phyloP scores from a whole-genome alignment of 106 monocot genomes.

The Acanthochlamys bracteata region DNA sequence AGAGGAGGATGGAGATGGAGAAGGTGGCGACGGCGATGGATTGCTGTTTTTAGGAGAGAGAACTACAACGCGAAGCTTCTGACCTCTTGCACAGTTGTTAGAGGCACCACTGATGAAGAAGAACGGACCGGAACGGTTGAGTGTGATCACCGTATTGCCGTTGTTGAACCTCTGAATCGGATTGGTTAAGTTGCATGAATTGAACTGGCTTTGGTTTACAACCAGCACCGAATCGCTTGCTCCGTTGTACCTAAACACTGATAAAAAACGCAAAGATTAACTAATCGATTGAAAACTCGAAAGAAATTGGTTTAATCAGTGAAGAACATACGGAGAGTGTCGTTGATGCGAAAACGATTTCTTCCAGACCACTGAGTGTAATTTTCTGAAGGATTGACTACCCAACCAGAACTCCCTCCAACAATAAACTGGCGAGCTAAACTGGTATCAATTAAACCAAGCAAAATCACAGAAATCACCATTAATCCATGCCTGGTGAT shows the following conservation, averaged over 20 bases:
- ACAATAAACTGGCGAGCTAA: constrained; percentile 20
- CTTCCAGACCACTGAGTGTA: constrained; percentile 16
- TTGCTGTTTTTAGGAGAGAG: constrained; percentile 6
- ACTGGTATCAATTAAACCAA: too few species aligned
- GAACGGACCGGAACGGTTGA: constrained; percentile 20
- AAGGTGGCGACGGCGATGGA: neutral
- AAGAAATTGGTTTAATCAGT: neutral
- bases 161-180: constrained; percentile 10
- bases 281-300: neutral
- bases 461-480: too few species aligned
- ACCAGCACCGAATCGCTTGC: constrained; percentile 21
- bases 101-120: constrained; percentile 23
- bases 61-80: constrained; percentile 30
- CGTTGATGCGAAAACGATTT: constrained; percentile 12
- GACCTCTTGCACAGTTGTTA: constrained; percentile 11
- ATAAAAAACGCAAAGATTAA: neutral
- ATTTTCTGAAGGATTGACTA: constrained; percentile 14
- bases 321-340: constrained; percentile 10
- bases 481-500: too few species aligned
- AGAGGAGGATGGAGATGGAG: neutral
- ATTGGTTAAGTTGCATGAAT: constrained; percentile 18
- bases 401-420: constrained; percentile 35
- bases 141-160: constrained; percentile 14
- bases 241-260: constrained; percentile 32
- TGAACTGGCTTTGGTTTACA: constrained; percentile 15